Evolutionary conservation across 2,329 filamentous ascomycete species (phyloP).

Genomic region (Colletotrichum horii): DNA sequence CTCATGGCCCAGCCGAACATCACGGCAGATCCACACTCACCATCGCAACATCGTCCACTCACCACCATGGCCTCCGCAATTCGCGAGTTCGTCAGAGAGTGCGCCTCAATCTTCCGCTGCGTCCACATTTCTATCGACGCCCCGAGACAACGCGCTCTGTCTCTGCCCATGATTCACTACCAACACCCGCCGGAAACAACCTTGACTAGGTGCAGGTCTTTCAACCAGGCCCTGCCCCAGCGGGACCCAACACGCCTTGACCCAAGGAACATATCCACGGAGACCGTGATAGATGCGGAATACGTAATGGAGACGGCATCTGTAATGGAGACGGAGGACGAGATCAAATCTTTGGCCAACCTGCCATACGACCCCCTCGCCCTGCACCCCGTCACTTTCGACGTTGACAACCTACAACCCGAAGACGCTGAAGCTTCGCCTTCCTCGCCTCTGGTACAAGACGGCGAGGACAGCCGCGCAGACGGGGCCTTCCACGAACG

Average conservation of each 20-base stretch:
- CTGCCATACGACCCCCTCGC: neutral
- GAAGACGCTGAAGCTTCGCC: neutral
- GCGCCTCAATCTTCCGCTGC: neutral
- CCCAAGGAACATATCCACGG: neutral
- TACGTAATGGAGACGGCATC: neutral
- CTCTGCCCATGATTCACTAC: neutral
- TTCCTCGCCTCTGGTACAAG: neutral
- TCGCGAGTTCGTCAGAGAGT: neutral
- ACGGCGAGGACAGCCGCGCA: neutral
- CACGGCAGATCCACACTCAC: neutral
- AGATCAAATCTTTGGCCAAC: neutral
- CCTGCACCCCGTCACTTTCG: fast-evolving
- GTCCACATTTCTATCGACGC: neutral
- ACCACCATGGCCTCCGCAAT: neutral
- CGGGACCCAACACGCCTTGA: neutral
- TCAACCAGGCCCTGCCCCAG: neutral
- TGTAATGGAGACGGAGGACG: neutral
- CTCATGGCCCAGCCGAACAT: fast-evolving
- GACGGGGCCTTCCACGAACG: neutral
- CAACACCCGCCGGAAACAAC: neutral
- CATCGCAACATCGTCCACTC: neutral
- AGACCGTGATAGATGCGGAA: neutral
- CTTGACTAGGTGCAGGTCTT: neutral
- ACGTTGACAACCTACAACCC: neutral
- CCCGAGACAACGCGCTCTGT: neutral